Conservation (phyloP, 306 rosid species). For the Fragaria iinumae region DNA sequence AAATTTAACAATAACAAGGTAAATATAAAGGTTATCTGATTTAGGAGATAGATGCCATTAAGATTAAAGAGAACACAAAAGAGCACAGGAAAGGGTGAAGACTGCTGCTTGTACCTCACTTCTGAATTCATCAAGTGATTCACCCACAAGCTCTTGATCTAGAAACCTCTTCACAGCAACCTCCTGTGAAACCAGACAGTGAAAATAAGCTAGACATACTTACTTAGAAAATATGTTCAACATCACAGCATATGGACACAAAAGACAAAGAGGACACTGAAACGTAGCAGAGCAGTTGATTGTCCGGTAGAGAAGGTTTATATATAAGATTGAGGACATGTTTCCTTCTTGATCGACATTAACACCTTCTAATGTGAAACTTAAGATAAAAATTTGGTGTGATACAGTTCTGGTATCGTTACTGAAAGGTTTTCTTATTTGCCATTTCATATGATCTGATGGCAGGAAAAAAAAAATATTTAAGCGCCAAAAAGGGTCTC, state of each 20-base stretch:
- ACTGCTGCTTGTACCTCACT: constrained; percentile 62
- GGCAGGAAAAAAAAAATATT: not conserved
- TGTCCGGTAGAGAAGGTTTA: not conserved
- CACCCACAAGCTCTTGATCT: constrained; percentile 84
- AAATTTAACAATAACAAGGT: not conserved
- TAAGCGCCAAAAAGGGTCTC: not conserved
- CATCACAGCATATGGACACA: constrained; percentile 16
- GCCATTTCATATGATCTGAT: not conserved
- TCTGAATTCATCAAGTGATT: constrained; percentile 86
- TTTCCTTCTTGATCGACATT: not conserved
- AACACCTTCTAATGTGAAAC: not conserved
- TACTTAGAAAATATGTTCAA: constrained; percentile 7
- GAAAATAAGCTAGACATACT: constrained; percentile 10
- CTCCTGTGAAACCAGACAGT: constrained; percentile 54
- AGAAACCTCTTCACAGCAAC: constrained; percentile 94
- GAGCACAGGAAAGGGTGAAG: not conserved
- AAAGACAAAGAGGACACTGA: constrained; percentile 8
- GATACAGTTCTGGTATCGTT: not conserved
- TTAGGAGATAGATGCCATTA: not conserved
- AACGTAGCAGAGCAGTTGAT: not conserved
- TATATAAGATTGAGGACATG: not conserved
- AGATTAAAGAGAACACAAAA: not conserved
- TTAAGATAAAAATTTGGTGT: not conserved
- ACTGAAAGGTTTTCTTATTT: not conserved
- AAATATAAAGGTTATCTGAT: not conserved